Percentiles rank a stretch among this genome's conserved stretches.
These are phyloP conservation scores for Penicillium italicum DNA, from an alignment of 2,329 filamentous ascomycete genomes.

Conservation along the genomic window DNA sequence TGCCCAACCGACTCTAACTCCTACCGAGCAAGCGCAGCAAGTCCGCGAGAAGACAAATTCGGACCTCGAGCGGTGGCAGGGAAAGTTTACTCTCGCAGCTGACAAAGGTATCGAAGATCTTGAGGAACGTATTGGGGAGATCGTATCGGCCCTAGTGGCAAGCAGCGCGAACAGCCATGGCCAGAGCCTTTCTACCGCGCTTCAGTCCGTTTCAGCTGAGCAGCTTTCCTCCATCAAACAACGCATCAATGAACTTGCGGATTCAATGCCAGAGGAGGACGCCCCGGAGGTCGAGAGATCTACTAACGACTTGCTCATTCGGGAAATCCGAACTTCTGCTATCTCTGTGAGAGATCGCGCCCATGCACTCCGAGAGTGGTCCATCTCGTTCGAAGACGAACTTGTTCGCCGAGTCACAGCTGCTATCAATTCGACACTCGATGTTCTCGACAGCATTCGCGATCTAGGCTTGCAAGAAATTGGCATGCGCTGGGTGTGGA, in stretches of 20 bases:
- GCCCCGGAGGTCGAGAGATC: slow-evolving; percentile 51
- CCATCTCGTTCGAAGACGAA: slow-evolving; percentile 65
- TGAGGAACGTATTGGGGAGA: slow-evolving; percentile 61
- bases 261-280: slow-evolving; percentile 56
- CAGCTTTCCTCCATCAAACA: slow-evolving; percentile 65
- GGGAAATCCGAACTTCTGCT: slow-evolving; percentile 63
- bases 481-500: slow-evolving; percentile 91
- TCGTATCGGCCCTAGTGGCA: slow-evolving; percentile 68
- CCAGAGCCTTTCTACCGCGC: slow-evolving; percentile 56
- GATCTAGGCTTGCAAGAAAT: slow-evolving; percentile 86
- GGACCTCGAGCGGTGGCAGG: slow-evolving; percentile 81
- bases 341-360: slow-evolving; percentile 72
- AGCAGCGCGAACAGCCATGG: slow-evolving; percentile 53
- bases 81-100: slow-evolving; percentile 79
- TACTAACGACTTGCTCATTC: slow-evolving; percentile 51
- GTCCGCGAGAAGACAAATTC: slow-evolving; percentile 64
- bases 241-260: slow-evolving; percentile 58
- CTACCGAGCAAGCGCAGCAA: slow-evolving; percentile 41
- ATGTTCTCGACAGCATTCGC: slow-evolving; percentile 76
- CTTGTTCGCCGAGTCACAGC: slow-evolving; percentile 65
- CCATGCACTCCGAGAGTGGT: slow-evolving; percentile 73
- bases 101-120: slow-evolving; percentile 76
- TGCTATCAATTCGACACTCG: slow-evolving; percentile 74
- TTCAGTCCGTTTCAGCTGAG: slow-evolving; percentile 63
- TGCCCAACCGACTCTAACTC: slow-evolving; percentile 40